These are phyloP conservation scores for Escovopsis sp. DNA, from an alignment of 2,329 filamentous ascomycete genomes.

Conservation along the genomic window DNA sequence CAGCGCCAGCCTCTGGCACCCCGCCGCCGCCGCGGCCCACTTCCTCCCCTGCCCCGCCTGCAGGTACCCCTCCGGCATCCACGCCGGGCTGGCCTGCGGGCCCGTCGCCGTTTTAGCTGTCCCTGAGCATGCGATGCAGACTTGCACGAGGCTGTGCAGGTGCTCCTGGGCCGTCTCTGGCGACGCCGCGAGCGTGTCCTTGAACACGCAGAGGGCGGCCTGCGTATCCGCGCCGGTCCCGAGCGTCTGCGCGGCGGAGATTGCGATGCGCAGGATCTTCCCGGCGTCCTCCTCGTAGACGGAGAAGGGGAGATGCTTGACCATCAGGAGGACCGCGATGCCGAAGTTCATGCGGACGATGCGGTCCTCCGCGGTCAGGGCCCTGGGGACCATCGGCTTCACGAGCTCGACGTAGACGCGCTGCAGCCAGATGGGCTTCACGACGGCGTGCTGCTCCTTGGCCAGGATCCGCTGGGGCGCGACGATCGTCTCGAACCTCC, in stretches of 20 bases:
- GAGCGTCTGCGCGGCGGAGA: slow-evolving; percentile 30
- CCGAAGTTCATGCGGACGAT: slow-evolving; percentile 25
- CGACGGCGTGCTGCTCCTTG: slow-evolving; percentile 26
- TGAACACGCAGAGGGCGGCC: slow-evolving; percentile 33
- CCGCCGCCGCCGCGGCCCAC: slow-evolving; percentile 13
- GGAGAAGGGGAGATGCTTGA: slow-evolving; percentile 33
- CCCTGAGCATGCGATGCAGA: slow-evolving; percentile 25
- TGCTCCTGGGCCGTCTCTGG: slow-evolving; percentile 32
- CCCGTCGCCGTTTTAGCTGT: slow-evolving; percentile 3
- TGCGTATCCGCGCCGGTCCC: slow-evolving; percentile 28
- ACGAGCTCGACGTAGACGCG: slow-evolving; percentile 33
- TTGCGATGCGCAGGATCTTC: slow-evolving; percentile 32
- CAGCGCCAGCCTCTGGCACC: slow-evolving; percentile 32
- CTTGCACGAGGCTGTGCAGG: slow-evolving; percentile 32
- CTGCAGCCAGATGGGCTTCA: slow-evolving; percentile 33
- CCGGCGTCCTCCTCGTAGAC: slow-evolving; percentile 38
- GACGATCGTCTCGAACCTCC: slow-evolving; percentile 28
- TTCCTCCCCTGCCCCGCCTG: background rate
- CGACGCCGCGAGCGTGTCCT: slow-evolving; percentile 31
- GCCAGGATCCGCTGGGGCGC: slow-evolving; percentile 23
- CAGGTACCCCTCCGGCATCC: slow-evolving; percentile 17
- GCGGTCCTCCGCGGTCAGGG: slow-evolving; percentile 18
- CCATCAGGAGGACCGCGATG: slow-evolving; percentile 32
- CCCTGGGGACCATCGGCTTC: slow-evolving; percentile 29
- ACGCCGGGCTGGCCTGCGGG: slow-evolving; percentile 8